A percentile compares a stretch with the other conserved stretches of the same genome.
phyloP scores from a whole-genome alignment of 23 red algal species.

The Gracilaria vermiculophylla region DNA sequence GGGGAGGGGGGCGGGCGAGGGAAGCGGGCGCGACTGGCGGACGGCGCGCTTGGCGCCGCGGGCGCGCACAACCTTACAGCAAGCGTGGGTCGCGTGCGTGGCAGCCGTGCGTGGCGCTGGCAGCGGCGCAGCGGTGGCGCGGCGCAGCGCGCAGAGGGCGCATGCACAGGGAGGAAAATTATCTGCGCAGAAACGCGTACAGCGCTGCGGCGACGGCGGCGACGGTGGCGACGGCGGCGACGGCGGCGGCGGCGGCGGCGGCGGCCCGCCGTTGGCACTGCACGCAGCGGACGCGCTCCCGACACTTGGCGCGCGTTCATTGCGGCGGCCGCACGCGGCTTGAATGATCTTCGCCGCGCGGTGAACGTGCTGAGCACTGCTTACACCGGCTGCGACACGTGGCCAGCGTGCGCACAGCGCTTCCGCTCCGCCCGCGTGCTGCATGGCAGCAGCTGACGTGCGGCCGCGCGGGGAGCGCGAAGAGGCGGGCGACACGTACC shows the following conservation, averaged over 20 bases:
- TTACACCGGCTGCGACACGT: background rate
- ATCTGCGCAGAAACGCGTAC: no score
- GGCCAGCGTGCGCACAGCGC: background rate
- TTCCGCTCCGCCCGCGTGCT: background rate
- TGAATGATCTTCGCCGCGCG: background rate
- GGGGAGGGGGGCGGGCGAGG: background rate
- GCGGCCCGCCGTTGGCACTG: background rate
- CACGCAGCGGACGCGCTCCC: background rate
- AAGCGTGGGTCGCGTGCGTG: background rate
- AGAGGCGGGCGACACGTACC: background rate
- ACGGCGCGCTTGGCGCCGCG: background rate
- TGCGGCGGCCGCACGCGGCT: background rate
- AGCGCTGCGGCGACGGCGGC: no score
- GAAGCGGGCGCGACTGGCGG: background rate
- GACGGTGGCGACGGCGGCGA: no score
- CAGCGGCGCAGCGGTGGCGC: conserved; percentile 14
- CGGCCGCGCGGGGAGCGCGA: background rate
- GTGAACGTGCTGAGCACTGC: background rate
- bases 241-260: background rate
- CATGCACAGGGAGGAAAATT: no score
- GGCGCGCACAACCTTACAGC: conserved; percentile 25
- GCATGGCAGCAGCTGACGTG: background rate
- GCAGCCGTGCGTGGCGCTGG: conserved; percentile 37
- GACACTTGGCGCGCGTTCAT: background rate
- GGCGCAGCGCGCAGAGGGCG: no score